Conservation (phyloP, 768 basidiomycete genomes). For the Lactifluus hygrophoroides region DNA sequence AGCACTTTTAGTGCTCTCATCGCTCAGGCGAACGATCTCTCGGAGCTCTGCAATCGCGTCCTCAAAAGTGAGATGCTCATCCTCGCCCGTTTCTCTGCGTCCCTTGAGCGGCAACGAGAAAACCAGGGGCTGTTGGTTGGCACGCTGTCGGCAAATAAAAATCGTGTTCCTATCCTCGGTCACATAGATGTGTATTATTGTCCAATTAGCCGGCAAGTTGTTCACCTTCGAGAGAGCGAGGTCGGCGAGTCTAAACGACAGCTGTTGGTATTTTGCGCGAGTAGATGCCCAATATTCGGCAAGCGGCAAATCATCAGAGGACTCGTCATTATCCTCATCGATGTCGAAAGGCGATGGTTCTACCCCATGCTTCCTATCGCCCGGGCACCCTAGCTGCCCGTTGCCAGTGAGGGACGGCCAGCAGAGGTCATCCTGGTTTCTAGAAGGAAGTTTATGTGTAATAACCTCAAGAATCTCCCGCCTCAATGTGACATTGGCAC, state of each 20-base stretch:
- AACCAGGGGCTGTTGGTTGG: constrained; percentile 54
- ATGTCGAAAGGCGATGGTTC: constrained; percentile 24
- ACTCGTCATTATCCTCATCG: constrained; percentile 32
- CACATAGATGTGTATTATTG: constrained; percentile 72
- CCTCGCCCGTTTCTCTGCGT: constrained; percentile 65
- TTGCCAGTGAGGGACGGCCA: constrained; percentile 60
- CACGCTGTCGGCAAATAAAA: constrained; percentile 72
- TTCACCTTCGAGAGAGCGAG: constrained; percentile 36
- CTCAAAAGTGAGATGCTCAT: constrained; percentile 64
- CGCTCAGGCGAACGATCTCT: constrained; percentile 73
- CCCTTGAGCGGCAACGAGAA: constrained; percentile 88
- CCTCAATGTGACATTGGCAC: constrained; percentile 67
- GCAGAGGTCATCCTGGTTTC: constrained; percentile 50
- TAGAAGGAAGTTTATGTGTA: constrained; percentile 52
- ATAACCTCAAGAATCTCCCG: constrained; percentile 84
- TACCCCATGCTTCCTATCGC: constrained; percentile 20
- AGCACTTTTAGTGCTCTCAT: constrained; percentile 67
- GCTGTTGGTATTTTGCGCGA: constrained; percentile 44
- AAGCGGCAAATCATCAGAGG: constrained; percentile 27
- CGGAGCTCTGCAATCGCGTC: constrained; percentile 64
- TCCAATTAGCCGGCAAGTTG: constrained; percentile 69
- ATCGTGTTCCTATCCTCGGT: constrained; percentile 77
- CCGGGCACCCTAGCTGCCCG: constrained; percentile 28
- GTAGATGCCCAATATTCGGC: constrained; percentile 57
- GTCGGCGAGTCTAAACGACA: constrained; percentile 33